Evolutionary conservation across 768 basidiomycete species (phyloP), one percentile per base, ranked within the genome.

Genomic region (Lactifluus pinguis): DNA sequence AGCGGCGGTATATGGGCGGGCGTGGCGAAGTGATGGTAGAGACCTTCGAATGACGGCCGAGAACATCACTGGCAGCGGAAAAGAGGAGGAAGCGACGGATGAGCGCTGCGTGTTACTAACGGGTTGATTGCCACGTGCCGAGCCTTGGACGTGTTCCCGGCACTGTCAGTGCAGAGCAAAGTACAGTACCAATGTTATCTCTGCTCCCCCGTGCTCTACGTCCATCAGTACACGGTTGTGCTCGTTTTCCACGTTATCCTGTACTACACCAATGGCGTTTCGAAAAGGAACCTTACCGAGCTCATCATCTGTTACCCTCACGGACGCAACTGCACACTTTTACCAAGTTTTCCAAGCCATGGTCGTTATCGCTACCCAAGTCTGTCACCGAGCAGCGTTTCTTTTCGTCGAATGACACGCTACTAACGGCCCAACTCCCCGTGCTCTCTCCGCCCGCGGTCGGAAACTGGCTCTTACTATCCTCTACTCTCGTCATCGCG

Each of bases 401-500:
- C 67, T 75, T 80, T 71, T 80, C 73, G 48, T 72, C 71, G 38
- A 73, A 72, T 44, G 62, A 68, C 21, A 53, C 74, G 14, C 30
- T 17, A n/a, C 36, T 25, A 13, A 25, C 59, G n/a, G 59, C 63
- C 17, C 73, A 69, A 49, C 69, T 83, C 2, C 86, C 84, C 0
- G 73, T 83, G 9, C 78, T 91, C 17, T 79, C 90, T 4, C 75
- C 85, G 6, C 85, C 84, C 0, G 74, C 81, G 6, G 89, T 95
- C 11, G 89, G 86, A 7, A 77, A 80, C 60, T 98, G 95, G 93
- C 82, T 99, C 17, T 79, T 95, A 68, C 70, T 81, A 53, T 95
- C 92, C 15, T 89, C 93, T 0, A 83, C 82, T 5, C 76, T 99
- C 36, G 92, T 95, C 25, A 87, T 98, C 65, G 86, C 85, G 19